Conservation (phyloP, 208 protist species). For the Trypanosoma theileri region DNA sequence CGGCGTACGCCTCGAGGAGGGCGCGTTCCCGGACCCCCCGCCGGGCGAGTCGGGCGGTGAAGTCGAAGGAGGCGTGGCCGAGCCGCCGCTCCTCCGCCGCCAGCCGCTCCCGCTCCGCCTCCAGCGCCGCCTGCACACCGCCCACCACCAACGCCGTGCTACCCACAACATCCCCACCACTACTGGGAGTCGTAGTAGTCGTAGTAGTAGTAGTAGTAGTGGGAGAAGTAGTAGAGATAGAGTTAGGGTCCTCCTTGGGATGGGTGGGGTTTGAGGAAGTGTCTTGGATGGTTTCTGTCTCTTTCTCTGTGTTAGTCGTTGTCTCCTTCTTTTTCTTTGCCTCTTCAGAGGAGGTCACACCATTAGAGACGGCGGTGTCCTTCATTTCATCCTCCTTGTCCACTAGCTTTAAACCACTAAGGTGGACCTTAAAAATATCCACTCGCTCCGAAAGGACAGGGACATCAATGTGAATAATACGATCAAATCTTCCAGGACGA, state of each 20-base stretch:
- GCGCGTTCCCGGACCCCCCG: conserved; percentile 59
- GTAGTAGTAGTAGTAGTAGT: background rate
- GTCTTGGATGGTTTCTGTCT: background rate
- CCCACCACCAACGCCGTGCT: conserved; percentile 30
- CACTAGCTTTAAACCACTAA: conserved; percentile 77
- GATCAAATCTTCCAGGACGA: conserved; percentile 94
- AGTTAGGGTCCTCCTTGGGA: background rate
- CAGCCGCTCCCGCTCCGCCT: conserved; percentile 15
- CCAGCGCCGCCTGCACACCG: conserved; percentile 32
- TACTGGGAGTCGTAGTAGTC: background rate
- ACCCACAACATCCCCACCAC: background rate
- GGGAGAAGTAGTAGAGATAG: conserved; percentile 1
- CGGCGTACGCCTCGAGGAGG: conserved; percentile 70
- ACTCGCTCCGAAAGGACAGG: conserved; percentile 92
- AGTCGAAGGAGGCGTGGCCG: conserved; percentile 43
- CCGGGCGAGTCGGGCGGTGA: conserved; percentile 39
- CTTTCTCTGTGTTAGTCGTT: background rate
- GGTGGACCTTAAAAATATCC: conserved; percentile 96
- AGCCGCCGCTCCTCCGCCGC: conserved; percentile 6
- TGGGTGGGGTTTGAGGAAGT: background rate
- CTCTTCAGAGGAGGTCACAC: background rate
- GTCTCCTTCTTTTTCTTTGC: background rate
- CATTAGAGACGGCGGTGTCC: background rate
- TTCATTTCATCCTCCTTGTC: conserved; percentile 7
- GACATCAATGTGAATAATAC: conserved; percentile 90